Percentiles rank a stretch among this genome's conserved stretches.
Evolutionary conservation across 768 basidiomycete species (phyloP).

Genomic region (Cystobasidium ongulense): DNA sequence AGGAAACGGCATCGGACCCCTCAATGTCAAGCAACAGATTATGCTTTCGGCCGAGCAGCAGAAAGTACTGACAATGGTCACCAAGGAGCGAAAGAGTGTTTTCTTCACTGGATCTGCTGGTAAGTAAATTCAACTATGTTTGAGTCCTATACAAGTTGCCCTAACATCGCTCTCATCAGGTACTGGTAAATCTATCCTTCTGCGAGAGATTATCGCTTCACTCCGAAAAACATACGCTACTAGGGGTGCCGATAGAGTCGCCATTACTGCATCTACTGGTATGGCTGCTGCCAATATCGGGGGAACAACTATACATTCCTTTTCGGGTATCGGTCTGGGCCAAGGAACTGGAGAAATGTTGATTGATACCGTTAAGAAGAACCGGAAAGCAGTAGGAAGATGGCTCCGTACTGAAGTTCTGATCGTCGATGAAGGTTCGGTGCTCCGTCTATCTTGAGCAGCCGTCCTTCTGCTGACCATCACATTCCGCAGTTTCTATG

Average conservation of each 20-base stretch:
- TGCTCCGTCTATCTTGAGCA: too few species aligned
- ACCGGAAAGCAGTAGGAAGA: constrained; percentile 68
- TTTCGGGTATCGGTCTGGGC: constrained; percentile 86
- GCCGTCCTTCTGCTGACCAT: too few species aligned
- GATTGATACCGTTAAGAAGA: constrained; percentile 58
- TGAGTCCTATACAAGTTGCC: neutral
- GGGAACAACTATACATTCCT: constrained; percentile 89
- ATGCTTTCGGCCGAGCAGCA: constrained; percentile 78
- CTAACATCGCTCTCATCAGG: neutral
- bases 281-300: constrained; percentile 98
- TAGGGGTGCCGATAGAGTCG: constrained; percentile 52
- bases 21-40: constrained; percentile 50
- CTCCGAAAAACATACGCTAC: constrained; percentile 54
- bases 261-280: constrained; percentile 90
- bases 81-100: constrained; percentile 58
- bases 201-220: constrained; percentile 47
- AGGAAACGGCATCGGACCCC: constrained; percentile 26
- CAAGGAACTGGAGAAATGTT: constrained; percentile 59
- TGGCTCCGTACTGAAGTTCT: constrained; percentile 81
- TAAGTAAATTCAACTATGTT: constrained; percentile 46
- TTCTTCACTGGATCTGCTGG: constrained; percentile 98
- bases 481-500: constrained; percentile 51
- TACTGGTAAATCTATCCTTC: constrained; percentile 44
- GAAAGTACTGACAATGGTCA: constrained; percentile 69
- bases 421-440: constrained; percentile 84